These are phyloP conservation scores for Trametes polyzona DNA, from an alignment of 1,284 basidiomycete genomes.

Conservation along the genomic window DNA sequence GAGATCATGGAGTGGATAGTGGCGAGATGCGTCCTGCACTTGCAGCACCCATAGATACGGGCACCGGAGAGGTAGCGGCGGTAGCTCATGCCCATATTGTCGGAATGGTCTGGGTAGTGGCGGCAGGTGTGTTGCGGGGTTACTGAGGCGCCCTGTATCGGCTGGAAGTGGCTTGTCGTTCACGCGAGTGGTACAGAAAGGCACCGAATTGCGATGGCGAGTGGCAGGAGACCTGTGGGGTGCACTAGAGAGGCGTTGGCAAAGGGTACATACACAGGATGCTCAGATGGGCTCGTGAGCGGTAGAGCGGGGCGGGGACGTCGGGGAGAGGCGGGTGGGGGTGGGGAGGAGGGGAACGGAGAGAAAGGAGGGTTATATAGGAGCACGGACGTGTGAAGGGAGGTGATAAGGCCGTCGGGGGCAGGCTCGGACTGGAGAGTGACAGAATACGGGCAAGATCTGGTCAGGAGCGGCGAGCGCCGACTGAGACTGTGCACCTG, in stretches of 20 bases:
- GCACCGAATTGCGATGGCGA: neutral
- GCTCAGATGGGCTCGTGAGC: neutral
- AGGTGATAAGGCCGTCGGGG: slow-evolving; percentile 23
- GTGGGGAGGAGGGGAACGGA: slow-evolving; percentile 3
- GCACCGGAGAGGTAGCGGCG: slow-evolving; percentile 87
- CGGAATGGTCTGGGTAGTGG: neutral
- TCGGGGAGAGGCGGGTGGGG: neutral
- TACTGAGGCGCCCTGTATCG: neutral
- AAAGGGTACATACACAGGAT: slow-evolving; percentile 14
- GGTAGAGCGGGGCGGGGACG: neutral
- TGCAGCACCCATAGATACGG: slow-evolving; percentile 89
- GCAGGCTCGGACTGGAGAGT: slow-evolving; percentile 11
- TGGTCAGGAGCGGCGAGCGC: slow-evolving; percentile 9
- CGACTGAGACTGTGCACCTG: too few species aligned
- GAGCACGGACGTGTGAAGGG: slow-evolving; percentile 24
- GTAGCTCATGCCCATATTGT: slow-evolving; percentile 84
- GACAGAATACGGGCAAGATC: neutral
- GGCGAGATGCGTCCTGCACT: slow-evolving; percentile 92
- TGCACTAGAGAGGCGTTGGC: neutral
- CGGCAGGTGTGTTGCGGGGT: slow-evolving; percentile 8
- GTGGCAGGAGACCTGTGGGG: slow-evolving; percentile 10
- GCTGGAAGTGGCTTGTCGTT: neutral
- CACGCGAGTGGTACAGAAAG: neutral
- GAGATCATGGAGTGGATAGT: slow-evolving; percentile 93
- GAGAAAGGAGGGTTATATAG: slow-evolving; percentile 21